Base-by-base conservation (phyloP, 495 filamentous ascomycete species). In the Penicillium paxilli region DNA sequence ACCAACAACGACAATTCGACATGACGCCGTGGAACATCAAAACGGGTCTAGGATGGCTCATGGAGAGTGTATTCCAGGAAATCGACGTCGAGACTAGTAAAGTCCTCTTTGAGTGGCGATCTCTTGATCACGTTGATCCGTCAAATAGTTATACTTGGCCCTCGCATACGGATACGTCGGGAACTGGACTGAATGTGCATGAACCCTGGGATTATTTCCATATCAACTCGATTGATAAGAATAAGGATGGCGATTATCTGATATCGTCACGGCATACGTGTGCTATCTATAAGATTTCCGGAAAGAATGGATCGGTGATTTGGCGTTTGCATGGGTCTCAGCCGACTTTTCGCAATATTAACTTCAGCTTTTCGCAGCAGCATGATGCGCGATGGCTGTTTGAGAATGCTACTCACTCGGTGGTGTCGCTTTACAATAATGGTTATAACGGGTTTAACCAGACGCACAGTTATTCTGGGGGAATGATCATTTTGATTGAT, bases 151-250 rank as follows among this genome's bases (percentile, higher is more conserved):
- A 76, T 57, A 80, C 72, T 16, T 75, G 63, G 57, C 73, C 75
- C 38, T 52, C 62, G 20, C 66, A 72, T 23, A 79, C 76, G 3
- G 78, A 80, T 66, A 75, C 75, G 47, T 75, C 71, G 54, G 71
- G 77, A 26, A 70, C 75, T 20, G 72, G 72, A 44, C 58, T 77
- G 61, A 58, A 69, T 40, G 64, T 71, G 37, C 62, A 59, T 51
- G 63, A 78, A 53, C 77, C 83, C 4, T 86, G 80, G 79, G 82
- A 87, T 63, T 85, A 81, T 63, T 86, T 85, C 69, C 83, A 85
- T 64, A 82, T 87, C 67, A 85, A 86, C 64, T 83, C 80, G 17
- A 72, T 87, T 47, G 82, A 85, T 58, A 84, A 83, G 63, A 77
- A 82, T 60, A 38, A 40, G 0, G 74, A 77, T 4, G 81, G 83